These are phyloP conservation scores for Sindora glabra DNA, from an alignment of 306 rosid species.

Conservation along the genomic window DNA sequence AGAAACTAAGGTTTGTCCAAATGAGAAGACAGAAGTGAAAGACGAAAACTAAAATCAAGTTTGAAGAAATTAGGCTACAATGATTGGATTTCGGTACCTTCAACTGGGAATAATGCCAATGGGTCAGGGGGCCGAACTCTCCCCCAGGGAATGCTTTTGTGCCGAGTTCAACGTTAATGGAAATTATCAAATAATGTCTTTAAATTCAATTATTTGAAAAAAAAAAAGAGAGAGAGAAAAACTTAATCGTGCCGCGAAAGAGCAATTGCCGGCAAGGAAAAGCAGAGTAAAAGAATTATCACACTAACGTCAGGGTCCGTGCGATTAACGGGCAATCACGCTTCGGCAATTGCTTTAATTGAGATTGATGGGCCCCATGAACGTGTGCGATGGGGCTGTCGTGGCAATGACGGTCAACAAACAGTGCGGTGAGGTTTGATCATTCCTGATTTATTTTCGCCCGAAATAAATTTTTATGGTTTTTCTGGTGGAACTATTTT, in stretches of 20 bases:
- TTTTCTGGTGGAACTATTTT: too few species aligned
- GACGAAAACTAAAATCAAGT: neutral
- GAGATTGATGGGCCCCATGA: neutral
- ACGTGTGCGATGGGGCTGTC: conserved; percentile 8
- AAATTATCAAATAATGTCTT: too few species aligned
- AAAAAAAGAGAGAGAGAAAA: too few species aligned
- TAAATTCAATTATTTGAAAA: too few species aligned
- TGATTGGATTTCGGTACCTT: neutral
- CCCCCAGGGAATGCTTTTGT: conserved; percentile 5
- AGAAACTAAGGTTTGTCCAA: neutral
- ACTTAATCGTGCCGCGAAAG: too few species aligned
- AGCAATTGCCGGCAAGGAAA: too few species aligned
- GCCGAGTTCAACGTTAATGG: conserved; percentile 1
- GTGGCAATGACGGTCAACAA: neutral
- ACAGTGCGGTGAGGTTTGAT: neutral
- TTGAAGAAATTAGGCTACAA: neutral
- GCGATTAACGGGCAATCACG: too few species aligned
- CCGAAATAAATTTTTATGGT: too few species aligned
- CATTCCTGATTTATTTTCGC: neutral
- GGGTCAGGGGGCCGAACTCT: conserved; percentile 15
- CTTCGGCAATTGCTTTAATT: too few species aligned
- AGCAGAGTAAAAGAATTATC: neutral
- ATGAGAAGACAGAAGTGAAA: neutral
- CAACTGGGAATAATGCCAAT: conserved; percentile 17
- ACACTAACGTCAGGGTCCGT: neutral